Conservation (phyloP, 192 early-diverging fungal species). For the Glomus cerebriforme region DNA sequence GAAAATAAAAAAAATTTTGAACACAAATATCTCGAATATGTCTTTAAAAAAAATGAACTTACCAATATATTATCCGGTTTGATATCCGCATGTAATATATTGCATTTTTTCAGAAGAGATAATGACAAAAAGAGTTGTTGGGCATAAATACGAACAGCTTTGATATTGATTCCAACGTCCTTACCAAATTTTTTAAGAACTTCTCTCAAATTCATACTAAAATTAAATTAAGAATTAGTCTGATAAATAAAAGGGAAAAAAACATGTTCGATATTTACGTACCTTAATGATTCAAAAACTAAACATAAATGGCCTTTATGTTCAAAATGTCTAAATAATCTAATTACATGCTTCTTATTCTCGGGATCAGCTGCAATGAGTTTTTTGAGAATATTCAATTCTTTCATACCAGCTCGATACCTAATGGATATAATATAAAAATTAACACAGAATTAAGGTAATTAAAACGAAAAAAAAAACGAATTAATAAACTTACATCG, state of each 20-base stretch:
- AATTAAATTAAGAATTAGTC: slow-evolving; percentile 76
- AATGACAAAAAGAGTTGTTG: slow-evolving; percentile 87
- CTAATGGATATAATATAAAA: slow-evolving; percentile 37
- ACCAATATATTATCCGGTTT: slow-evolving; percentile 99
- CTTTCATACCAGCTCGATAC: slow-evolving; percentile 86
- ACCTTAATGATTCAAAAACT: slow-evolving; percentile 92
- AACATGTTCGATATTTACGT: slow-evolving; percentile 62
- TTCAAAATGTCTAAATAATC: slow-evolving; percentile 82
- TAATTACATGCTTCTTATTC: slow-evolving; percentile 87
- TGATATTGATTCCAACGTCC: slow-evolving; percentile 89
- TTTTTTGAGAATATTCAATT: slow-evolving; percentile 87
- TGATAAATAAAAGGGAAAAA: slow-evolving; percentile 75
- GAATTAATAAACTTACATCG: slow-evolving; percentile 62
- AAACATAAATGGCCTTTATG: slow-evolving; percentile 90
- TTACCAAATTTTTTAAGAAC: slow-evolving; percentile 95
- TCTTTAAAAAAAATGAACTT: background rate
- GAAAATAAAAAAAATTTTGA: background rate
- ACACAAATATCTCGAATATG: background rate
- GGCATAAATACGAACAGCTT: slow-evolving; percentile 89
- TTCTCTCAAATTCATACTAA: slow-evolving; percentile 90
- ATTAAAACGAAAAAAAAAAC: no score
- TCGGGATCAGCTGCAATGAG: slow-evolving; percentile 82
- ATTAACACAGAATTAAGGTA: background rate
- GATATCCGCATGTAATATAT: slow-evolving; percentile 93
- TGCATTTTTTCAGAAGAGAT: slow-evolving; percentile 78